A percentile compares a stretch with the other conserved stretches of the same genome.
These are phyloP conservation scores for Nitzschia sp. DNA, from an alignment of 108 stramenopile genomes.

Conservation along the genomic window DNA sequence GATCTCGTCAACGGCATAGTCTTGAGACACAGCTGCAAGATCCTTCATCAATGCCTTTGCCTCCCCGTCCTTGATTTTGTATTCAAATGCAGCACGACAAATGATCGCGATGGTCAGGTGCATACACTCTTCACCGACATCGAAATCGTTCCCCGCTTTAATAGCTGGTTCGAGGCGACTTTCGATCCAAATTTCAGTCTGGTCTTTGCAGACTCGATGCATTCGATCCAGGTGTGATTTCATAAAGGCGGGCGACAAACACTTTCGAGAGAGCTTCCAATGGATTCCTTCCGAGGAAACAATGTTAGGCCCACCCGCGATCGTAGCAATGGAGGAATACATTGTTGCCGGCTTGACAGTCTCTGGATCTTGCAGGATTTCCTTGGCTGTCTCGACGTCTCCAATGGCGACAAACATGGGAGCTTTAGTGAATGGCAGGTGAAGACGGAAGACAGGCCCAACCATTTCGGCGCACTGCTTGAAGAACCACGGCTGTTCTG, in stretches of 20 bases:
- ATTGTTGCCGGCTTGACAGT: slow-evolving; percentile 22
- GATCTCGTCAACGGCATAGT: slow-evolving; percentile 11
- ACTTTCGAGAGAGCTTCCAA: slow-evolving; percentile 48
- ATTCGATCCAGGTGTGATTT: slow-evolving; percentile 37
- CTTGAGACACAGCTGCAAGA: slow-evolving; percentile 18
- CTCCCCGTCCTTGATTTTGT: slow-evolving; percentile 31
- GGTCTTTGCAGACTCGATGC: slow-evolving; percentile 28
- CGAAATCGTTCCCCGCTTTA: slow-evolving; percentile 23
- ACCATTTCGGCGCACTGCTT: slow-evolving; percentile 26
- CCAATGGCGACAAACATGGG: slow-evolving; percentile 40
- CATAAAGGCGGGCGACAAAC: slow-evolving; percentile 38
- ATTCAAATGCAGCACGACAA: slow-evolving; percentile 53
- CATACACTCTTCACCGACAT: slow-evolving; percentile 42
- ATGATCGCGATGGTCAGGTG: slow-evolving; percentile 44
- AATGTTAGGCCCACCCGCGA: slow-evolving; percentile 35
- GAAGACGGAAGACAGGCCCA: slow-evolving; percentile 30
- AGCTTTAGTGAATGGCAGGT: slow-evolving; percentile 17
- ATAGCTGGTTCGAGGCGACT: slow-evolving; percentile 16
- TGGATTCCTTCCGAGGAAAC: slow-evolving; percentile 37
- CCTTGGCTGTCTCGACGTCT: slow-evolving; percentile 34
- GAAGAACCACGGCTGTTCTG: slow-evolving; percentile 26
- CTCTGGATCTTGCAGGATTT: slow-evolving; percentile 40
- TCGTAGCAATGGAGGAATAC: slow-evolving; percentile 20
- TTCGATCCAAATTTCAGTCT: slow-evolving; percentile 44
- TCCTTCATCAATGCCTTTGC: slow-evolving; percentile 14